Base-by-base conservation (phyloP, 345 rosid species). In the Trapa incisa region DNA sequence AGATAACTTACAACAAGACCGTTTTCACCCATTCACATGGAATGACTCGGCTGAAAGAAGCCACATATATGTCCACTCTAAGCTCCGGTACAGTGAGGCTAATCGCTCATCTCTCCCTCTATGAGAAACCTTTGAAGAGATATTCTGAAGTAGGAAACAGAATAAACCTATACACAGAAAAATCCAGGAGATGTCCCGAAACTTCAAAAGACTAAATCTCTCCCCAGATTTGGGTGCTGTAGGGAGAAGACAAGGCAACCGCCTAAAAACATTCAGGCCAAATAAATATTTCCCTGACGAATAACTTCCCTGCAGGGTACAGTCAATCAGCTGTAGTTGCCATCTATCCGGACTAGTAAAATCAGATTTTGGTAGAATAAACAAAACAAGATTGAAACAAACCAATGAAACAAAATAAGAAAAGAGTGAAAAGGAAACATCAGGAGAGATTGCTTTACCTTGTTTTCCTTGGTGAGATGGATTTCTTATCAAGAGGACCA, bases 1-100 rank as follows among this genome's bases (percentile, higher is more conserved):
- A 67, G 77, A 76, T 75, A 65, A 68, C 69, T 71, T 68, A 73
- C 68, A 88, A 84, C 77, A 79, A 75, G 82, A 85, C 84, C 77
- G 61, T 72, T 77, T 73, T 77, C 73, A 78, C 75, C 66, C 50
- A 71, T 68, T 76, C 76, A 81, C 73, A 73, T 50, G 74, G 72
- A 71, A 67, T 68, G 66, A 75, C 65, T 68, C 70, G 35, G 71
- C 72, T 66, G 37, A 60, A 38, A 29, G 47, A 70, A 37, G 64
- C 74, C 3, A 14, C n/a, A 70, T n/a, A 38, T 58, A 58, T 58
- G 15, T 32, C 38, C 63, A 5, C 35, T 54, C 33, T 54, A 33
- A 5, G 48, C 60, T 17, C 33, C 9, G 60, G 6, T n/a, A 22
- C 60, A 29, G 62, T 33, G 1, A 2, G 3, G 37, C 35, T 11